Evolutionary conservation across 2,329 filamentous ascomycete species (phyloP).

Genomic region (Paradendryphiella salina): DNA sequence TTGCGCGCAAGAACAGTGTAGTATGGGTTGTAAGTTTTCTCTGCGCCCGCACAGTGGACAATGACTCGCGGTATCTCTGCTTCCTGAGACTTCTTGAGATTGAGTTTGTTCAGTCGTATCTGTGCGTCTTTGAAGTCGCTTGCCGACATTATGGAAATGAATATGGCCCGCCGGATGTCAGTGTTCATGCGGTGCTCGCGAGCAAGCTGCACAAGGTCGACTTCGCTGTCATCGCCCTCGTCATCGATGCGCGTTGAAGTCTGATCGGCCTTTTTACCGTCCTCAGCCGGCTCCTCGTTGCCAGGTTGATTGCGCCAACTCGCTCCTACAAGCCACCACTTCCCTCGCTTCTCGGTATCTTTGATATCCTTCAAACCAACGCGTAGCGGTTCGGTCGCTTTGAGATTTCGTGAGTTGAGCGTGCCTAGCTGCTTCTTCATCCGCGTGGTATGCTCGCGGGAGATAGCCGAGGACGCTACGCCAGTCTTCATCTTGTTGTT

Average conservation of each 20-base stretch:
- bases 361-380: constrained; percentile 81
- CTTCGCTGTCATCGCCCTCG: constrained; percentile 41
- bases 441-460: constrained; percentile 78
- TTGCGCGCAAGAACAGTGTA: constrained; percentile 83
- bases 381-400: constrained; percentile 78
- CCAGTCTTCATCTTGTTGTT: constrained; percentile 87
- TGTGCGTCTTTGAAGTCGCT: constrained; percentile 83
- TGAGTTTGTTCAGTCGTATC: constrained; percentile 75
- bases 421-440: constrained; percentile 88
- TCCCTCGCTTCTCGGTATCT: constrained; percentile 81
- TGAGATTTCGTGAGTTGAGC: constrained; percentile 69
- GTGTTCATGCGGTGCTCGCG: constrained; percentile 84
- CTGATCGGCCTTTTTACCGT: constrained; percentile 35
- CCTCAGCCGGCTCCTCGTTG: constrained; percentile 41
- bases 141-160: constrained; percentile 85
- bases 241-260: constrained; percentile 15
- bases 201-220: constrained; percentile 75
- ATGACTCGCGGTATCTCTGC: constrained; percentile 85
- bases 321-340: constrained; percentile 99
- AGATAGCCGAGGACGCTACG: constrained; percentile 69
- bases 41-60: constrained; percentile 81
- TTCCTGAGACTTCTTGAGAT: constrained; percentile 82
- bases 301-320: constrained; percentile 66
- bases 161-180: constrained; percentile 84
- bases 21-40: constrained; percentile 86